Evolutionary conservation across 139 green algal genomes (phyloP), one percentile per base, ranked within the genome.

Genomic region (Deuterostichococcus epilithicus): DNA sequence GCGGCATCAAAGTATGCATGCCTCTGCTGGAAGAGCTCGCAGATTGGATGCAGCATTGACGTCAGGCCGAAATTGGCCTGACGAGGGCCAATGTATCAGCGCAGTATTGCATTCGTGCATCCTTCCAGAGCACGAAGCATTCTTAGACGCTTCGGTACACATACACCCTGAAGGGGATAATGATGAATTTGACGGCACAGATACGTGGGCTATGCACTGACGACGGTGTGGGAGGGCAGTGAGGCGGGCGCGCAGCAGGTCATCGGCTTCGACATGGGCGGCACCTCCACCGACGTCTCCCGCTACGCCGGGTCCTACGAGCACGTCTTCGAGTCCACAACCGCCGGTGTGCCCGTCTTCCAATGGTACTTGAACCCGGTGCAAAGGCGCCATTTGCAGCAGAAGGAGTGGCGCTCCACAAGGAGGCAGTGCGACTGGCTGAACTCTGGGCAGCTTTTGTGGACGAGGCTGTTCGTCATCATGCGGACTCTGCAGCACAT

Each of bases 181-280:
- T n/a, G n/a, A 74, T 45, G 3, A 15, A 30, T 67, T 38, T 25
- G 20, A 13, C 34, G 1, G 34, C 69, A 44, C 59, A 92, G 92
- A 1, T 96, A 97, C 67, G 93, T 97, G 67, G 93, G 94, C 0
- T 97, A 95, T 70, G 93, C 94, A 0, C 81, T 91, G 13, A 97
- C 93, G 34, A 97, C 93, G 1, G 73, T 77, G 32, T 95, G 88
- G 87, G 77, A 87, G 32, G 84, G 85, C 2, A 28, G 68, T n/a
- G 58, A 82, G 13, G 5, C 72, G 28, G 13, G 10, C 28, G 70
- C 70, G 26, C 75, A 76, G 35, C 88, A 97, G 82, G 83, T 97
- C 18, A 98, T 99, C 80, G 95, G 95, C 15, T 99, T 99, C 79
- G 95, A 99, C 82, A 99, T 99, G 95, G 95, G 95, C 28, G 95